These are phyloP conservation scores for Rhizophagus clarus DNA, from an alignment of 192 early-diverging fungal species.

Conservation along the genomic window DNA sequence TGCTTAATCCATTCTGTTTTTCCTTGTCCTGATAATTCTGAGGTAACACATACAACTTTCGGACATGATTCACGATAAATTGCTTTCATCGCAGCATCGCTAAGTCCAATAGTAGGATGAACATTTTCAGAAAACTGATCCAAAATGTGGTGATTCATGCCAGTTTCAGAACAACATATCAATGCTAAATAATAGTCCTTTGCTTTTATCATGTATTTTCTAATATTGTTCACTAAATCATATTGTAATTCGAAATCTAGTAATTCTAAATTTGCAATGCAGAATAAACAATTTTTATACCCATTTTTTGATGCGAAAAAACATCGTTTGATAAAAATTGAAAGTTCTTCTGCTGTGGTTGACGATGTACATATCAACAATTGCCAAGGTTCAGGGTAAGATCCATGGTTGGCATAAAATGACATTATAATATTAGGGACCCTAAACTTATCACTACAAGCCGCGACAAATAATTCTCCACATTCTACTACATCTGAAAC, in stretches of 20 bases:
- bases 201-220: neutral
- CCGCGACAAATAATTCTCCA: slow-evolving; percentile 31
- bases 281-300: slow-evolving; percentile 23
- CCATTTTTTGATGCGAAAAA: slow-evolving; percentile 24
- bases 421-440: slow-evolving; percentile 35
- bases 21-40: slow-evolving; percentile 26
- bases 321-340: slow-evolving; percentile 32
- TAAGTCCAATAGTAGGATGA: slow-evolving; percentile 2
- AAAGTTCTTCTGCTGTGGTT: slow-evolving; percentile 28
- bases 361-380: slow-evolving; percentile 27
- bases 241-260: slow-evolving; percentile 35
- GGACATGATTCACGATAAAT: slow-evolving; percentile 22
- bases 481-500: slow-evolving; percentile 13
- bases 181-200: slow-evolving; percentile 26
- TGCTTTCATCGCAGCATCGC: neutral
- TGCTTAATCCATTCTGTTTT: slow-evolving; percentile 33
- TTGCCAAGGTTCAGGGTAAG: slow-evolving; percentile 31
- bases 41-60: slow-evolving; percentile 21
- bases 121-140: slow-evolving; percentile 33
- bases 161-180: slow-evolving; percentile 28
- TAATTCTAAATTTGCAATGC: slow-evolving; percentile 33
- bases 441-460: slow-evolving; percentile 25
- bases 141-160: slow-evolving; percentile 29
- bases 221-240: slow-evolving; percentile 21
- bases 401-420: slow-evolving; percentile 28